These are phyloP conservation scores for Neurospora sp. DNA, from an alignment of 2,329 filamentous ascomycete species.

Conservation along the genomic window DNA sequence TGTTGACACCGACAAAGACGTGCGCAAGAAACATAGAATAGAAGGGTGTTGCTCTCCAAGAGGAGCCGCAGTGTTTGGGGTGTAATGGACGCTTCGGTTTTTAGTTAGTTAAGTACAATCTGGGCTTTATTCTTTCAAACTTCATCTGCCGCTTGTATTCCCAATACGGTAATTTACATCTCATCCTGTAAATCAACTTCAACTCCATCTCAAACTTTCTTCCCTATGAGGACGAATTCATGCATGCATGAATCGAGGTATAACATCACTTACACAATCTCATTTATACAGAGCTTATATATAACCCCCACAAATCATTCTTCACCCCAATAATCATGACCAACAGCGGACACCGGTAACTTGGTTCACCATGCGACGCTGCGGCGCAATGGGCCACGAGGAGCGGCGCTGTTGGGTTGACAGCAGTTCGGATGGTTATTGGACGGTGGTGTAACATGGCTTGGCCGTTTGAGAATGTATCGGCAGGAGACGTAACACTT, in stretches of 20 bases:
- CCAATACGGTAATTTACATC: not conserved
- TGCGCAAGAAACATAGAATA: not conserved
- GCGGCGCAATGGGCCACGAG: not conserved
- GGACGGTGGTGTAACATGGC: not conserved
- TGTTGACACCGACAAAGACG: too few species aligned
- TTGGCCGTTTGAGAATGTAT: too few species aligned
- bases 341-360: not conserved
- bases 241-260: not conserved
- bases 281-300: not conserved
- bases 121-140: not conserved
- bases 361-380: not conserved
- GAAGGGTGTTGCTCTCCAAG: not conserved
- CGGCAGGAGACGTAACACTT: too few species aligned
- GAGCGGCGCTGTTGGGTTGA: not conserved
- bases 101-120: not conserved
- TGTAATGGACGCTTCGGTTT: not conserved
- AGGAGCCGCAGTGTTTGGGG: not conserved
- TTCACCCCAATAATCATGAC: not conserved
- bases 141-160: not conserved
- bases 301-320: not conserved
- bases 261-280: not conserved
- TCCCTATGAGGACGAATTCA: too few species aligned
- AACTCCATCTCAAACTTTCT: not conserved
- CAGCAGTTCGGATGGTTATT: not conserved
- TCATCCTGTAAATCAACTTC: not conserved